Evolutionary conservation across 495 filamentous ascomycete genomes (phyloP), one percentile per base, ranked within the genome.

Genomic region (Staphylotrichum longicolle): DNA sequence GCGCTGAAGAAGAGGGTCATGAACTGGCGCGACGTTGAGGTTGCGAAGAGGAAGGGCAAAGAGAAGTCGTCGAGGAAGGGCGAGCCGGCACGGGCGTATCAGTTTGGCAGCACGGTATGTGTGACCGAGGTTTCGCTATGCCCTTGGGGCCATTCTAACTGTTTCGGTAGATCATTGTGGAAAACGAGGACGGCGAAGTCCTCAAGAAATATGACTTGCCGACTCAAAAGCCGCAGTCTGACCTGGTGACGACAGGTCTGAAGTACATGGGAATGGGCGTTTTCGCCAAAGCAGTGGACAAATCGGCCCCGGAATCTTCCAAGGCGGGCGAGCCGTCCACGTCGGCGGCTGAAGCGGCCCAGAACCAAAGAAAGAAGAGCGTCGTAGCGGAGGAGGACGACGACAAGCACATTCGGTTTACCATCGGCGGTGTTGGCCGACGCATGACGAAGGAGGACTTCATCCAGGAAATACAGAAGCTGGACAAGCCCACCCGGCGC

Each of bases 181-280:
- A 99, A 74, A 93, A 99, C 66, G 92, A 93, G 71, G 89, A 96
- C 70, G 95, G 95, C 35, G 95, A 99, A 69, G 95, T 99, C 11
- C 84, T 99, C 72, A 95, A 96, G 80, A 96, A 94, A 61, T 98
- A 96, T 72, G 91, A 96, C 56, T 87, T 97, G 35, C 89, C 92
- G 10, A 67, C 80, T 4, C 68, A 73, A n/a, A 73, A 71, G 33
- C 56, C 63, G 5, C 64, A 75, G 27, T 70, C 64, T 48, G 78
- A 76, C 56, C 70, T 75, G 46, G 75, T 78, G n/a, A 74, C 74
- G 51, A 70, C 77, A 20, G 67, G 78, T 41, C 68, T 78, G 51
- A 80, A 78, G 57, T 77, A 77, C 53, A 73, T 80, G 70, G 77
- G 77, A 37, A 76, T 78, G 70, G 72, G 77, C 27, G 75, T 75